Base-by-base conservation (phyloP, 2,329 filamentous ascomycete species). In the Ophiocordyceps australis region DNA sequence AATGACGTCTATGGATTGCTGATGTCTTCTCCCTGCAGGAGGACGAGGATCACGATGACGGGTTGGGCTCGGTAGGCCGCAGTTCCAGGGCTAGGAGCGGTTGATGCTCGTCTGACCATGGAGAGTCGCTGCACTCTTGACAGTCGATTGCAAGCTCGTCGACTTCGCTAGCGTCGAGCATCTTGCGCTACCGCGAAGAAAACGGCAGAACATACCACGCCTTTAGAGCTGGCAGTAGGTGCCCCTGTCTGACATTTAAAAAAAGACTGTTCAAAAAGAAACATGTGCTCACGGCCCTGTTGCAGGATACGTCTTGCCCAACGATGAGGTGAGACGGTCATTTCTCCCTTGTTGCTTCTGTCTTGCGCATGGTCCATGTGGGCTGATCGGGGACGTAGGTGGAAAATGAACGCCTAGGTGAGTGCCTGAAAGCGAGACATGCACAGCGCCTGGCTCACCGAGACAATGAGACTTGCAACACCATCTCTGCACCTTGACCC, bases 181-280 rank as follows among this genome's bases (percentile, higher is more conserved):
- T 56, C 22, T 30, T 43, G 20, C 33, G 42, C 5, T 49, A 47
- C 33, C 45, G 49, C 5, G 37, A 42, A 8, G 50, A 54, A 26
- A 48, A 53, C 30, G 50, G 50, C 3, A 36, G 52, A 11, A 52
- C 47, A 1, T 54, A 52, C 20, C 47, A 54, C 26, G 37, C 47
- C 6, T 51, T 36, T 24, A 38, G 35, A 16, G 39, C 43, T 14
- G 37, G 36, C 1, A 46, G 44, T 46, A 24, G 30, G 41, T 11
- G 9, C 1, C 3, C 5, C 5, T 13, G 9, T 9, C 13, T 9
- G 20, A 6, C 17, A 10, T 17, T 7, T 9, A 13, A 4, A 3
- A 11, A 21, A 30, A 5, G 9, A 20, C 10, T 25, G 20, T 17
- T 32, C 6, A 29, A n/a, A n/a, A n/a, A n/a, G n/a, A n/a, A n/a